Base-by-base conservation (phyloP, 768 basidiomycete species). In the Tremella fuciformis region DNA sequence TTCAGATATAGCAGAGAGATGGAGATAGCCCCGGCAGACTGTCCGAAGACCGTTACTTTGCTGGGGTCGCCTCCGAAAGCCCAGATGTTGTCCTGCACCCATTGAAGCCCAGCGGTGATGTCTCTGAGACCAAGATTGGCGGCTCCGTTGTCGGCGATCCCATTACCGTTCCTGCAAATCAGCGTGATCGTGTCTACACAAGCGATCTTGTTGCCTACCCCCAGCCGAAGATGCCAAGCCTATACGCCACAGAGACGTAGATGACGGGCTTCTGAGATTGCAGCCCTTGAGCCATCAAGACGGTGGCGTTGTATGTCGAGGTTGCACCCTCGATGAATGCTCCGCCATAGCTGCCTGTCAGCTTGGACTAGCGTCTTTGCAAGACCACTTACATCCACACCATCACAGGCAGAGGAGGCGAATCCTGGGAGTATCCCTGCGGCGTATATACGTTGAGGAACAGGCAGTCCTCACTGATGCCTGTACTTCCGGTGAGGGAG, bases 61-160 rank as follows among this genome's bases (percentile, higher is more conserved):
- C 34, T 62, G 13, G 82, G 82, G 72, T 86, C 83, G 0, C 86
- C 86, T 13, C 85, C 85, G 65, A 88, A 88, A 2, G 80, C 80
- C 2, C 78, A 81, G 16, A 87, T 83, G 64, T 88, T 85, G n/a
- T 84, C 78, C 60, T 86, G 82, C 0, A 88, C 76, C 72, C 86
- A 88, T 15, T 77, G 63, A 0, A 89, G 73, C 0, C 85, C 85
- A 29, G 80, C 77, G 1, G 80, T 77, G 72, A 87, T 85, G 69
- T 88, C 87, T 34, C 77, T 78, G 15, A 87, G 74, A 13, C 86
- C 86, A 1, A 80, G 80, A 60, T 86, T 86, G 24, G 63, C 69
- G 6, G 69, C 65, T 1, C 58, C 61, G 29, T 67, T 68, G 24
- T 61, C 62, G 13, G 65, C 68, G 18, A 66, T 59, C 25, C 69